Percentiles rank a stretch among this genome's conserved stretches.
Conservation (phyloP, 345 rosid genomes). For the Corymbia maculata region DNA sequence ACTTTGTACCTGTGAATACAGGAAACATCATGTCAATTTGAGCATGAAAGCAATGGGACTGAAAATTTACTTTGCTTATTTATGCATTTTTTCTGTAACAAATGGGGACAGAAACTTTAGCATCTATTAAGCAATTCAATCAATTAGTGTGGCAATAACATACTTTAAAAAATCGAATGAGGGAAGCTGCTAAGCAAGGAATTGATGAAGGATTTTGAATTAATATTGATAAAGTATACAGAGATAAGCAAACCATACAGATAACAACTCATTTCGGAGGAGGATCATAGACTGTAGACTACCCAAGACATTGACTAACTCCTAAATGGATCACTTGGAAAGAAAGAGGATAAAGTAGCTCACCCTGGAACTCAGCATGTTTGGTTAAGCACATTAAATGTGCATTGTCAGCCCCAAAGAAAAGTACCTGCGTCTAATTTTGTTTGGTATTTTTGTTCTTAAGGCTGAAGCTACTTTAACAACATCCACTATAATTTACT, state of each 20-base stretch:
- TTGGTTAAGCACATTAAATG: background rate
- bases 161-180: background rate
- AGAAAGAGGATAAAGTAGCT: background rate
- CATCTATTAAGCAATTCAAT: background rate
- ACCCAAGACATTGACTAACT: background rate
- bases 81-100: background rate
- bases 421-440: background rate
- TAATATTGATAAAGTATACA: background rate
- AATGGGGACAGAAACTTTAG: background rate
- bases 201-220: background rate
- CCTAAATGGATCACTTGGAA: background rate
- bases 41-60: background rate
- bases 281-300: background rate
- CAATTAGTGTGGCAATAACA: background rate
- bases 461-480: background rate
- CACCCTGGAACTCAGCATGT: background rate
- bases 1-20: conserved; percentile 51
- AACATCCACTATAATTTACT: background rate
- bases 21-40: background rate
- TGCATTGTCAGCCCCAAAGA: background rate
- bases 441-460: background rate
- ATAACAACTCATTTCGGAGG: background rate
- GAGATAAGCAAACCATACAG: background rate
- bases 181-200: background rate
- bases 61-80: background rate